A percentile compares a stretch with the other conserved stretches of the same genome.
Conservation (phyloP, 2,329 filamentous ascomycete genomes). For the Fusarium subtropicale region DNA sequence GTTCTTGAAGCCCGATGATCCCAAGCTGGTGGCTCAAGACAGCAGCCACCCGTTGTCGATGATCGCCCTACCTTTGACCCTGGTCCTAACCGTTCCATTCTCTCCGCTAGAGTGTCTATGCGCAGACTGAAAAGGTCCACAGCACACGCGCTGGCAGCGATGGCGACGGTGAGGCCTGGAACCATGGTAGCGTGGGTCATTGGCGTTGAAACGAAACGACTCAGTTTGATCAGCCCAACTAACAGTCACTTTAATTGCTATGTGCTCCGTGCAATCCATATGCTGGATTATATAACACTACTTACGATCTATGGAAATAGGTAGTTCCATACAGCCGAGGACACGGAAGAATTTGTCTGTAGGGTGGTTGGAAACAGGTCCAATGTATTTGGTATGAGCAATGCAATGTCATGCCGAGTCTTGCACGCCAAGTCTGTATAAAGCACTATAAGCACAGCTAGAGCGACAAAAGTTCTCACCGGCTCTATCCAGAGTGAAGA, state of each 20-base stretch:
- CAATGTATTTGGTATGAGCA: neutral
- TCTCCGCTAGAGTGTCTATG: conserved; percentile 28
- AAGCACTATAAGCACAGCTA: neutral
- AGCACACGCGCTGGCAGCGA: conserved; percentile 36
- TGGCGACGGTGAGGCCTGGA: conserved; percentile 43
- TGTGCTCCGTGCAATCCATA: conserved; percentile 1
- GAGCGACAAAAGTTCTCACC: neutral
- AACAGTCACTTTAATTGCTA: conserved; percentile 1
- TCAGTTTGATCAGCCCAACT: conserved; percentile 9
- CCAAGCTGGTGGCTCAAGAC: conserved; percentile 44
- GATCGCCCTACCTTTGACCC: conserved; percentile 46
- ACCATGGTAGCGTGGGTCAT: conserved; percentile 15
- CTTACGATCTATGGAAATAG: neutral
- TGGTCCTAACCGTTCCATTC: conserved; percentile 27
- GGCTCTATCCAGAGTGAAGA: neutral
- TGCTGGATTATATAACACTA: neutral
- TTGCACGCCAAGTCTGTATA: neutral
- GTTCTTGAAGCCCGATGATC: conserved; percentile 34
- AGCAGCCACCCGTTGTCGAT: conserved; percentile 48
- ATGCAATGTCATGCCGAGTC: neutral
- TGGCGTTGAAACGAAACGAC: conserved; percentile 28
- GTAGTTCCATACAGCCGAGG: neutral
- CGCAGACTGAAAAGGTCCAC: conserved; percentile 30
- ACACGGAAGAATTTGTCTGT: neutral
- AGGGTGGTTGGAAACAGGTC: neutral